Percentiles rank a stretch among this genome's conserved stretches.
Evolutionary conservation across 2,329 filamentous ascomycete species (phyloP).

Genomic region (Clonostachys sp.): DNA sequence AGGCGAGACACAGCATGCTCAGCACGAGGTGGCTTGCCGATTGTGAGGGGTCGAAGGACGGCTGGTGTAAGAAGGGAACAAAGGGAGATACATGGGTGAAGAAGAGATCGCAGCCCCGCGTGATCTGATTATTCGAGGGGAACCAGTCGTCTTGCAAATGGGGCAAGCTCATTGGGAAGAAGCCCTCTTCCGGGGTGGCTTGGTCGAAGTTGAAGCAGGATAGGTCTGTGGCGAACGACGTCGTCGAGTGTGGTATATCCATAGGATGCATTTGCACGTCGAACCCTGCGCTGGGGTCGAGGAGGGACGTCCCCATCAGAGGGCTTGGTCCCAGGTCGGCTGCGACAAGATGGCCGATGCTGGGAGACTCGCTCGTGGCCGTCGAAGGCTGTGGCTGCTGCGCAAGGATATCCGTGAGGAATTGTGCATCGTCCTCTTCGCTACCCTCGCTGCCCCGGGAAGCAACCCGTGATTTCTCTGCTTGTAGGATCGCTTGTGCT

Average conservation of each 20-base stretch:
- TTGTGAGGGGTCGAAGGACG: constrained; percentile 22
- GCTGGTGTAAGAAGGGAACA: constrained; percentile 27
- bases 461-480: neutral
- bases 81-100: constrained; percentile 28
- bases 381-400: neutral
- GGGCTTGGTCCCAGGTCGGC: neutral
- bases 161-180: no score
- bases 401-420: neutral
- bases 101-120: constrained; percentile 23
- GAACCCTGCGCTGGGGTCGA: neutral
- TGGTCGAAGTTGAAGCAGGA: no score
- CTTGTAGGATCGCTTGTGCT: neutral
- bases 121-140: constrained; percentile 20
- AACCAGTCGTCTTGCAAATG: constrained; percentile 14
- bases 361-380: neutral
- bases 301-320: neutral
- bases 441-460: neutral
- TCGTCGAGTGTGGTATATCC: neutral
- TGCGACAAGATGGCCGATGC: neutral
- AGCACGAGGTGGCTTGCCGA: constrained; percentile 17
- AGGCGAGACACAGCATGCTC: constrained; percentile 28
- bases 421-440: neutral
- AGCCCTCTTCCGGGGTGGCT: no score
- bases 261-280: neutral
- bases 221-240: neutral